Evolutionary conservation across 2,329 filamentous ascomycete genomes (phyloP).

Genomic region (Drechslerella coelobrocha): DNA sequence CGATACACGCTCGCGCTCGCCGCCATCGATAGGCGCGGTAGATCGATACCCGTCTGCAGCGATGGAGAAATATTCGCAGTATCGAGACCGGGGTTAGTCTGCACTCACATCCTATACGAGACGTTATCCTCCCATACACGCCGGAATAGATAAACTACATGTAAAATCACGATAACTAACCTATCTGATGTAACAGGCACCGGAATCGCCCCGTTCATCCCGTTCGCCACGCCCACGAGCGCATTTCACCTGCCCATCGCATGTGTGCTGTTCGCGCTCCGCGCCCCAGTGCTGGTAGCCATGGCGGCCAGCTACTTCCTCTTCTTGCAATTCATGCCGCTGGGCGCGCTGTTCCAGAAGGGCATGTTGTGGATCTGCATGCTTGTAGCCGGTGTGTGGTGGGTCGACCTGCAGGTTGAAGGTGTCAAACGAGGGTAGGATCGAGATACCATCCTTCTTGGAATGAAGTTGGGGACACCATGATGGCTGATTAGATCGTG

Average conservation of each 20-base stretch:
- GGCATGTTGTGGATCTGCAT: constrained; percentile 85
- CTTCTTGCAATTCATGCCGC: constrained; percentile 80
- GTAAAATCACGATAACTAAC: constrained; percentile 7
- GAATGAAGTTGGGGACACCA: not conserved
- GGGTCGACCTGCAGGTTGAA: constrained; percentile 97
- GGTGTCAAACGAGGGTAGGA: constrained; percentile 85
- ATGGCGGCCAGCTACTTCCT: constrained; percentile 76
- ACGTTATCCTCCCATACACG: not conserved
- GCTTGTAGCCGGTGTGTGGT: constrained; percentile 91
- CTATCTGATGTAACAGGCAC: constrained; percentile 69
- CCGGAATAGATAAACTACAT: not conserved
- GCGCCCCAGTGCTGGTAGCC: constrained; percentile 77
- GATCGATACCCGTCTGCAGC: constrained; percentile 2
- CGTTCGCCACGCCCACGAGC: constrained; percentile 72
- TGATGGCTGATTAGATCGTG: not conserved
- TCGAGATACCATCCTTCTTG: not conserved
- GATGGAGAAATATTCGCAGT: constrained; percentile 97
- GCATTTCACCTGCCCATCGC: constrained; percentile 70
- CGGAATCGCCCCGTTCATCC: constrained; percentile 94
- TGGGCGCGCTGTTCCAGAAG: constrained; percentile 75
- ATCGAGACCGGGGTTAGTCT: constrained; percentile 78
- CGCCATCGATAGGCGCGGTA: not conserved
- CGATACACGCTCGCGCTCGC: constrained; percentile 1
- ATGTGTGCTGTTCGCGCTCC: constrained; percentile 76
- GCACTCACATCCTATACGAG: not conserved